Percentiles rank a stretch among this genome's conserved stretches.
Conservation (phyloP, 768 basidiomycete genomes). For the Xanthoconium stramineum region DNA sequence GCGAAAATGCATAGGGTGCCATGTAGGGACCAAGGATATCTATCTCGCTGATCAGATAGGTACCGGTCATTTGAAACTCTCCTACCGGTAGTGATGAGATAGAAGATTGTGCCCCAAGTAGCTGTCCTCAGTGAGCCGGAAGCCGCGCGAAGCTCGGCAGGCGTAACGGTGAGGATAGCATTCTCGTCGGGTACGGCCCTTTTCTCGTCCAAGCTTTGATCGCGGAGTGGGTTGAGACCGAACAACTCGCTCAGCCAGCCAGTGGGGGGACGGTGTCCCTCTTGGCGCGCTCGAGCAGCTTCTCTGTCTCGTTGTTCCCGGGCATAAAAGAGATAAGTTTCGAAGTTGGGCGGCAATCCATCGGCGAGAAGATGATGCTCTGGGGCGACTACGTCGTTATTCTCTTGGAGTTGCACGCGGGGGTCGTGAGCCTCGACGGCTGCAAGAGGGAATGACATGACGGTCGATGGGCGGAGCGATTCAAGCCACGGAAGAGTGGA, state of each 20-base stretch:
- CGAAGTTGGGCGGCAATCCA: conserved; percentile 26
- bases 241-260: conserved; percentile 22
- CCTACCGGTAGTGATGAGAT: conserved; percentile 50
- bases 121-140: conserved; percentile 47
- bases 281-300: conserved; percentile 16
- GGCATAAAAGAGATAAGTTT: conserved; percentile 33
- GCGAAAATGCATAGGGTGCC: conserved; percentile 54
- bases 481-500: not conserved
- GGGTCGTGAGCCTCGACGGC: conserved; percentile 17
- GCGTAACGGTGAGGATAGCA: conserved; percentile 23
- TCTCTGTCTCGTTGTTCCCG: conserved; percentile 30
- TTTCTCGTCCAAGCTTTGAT: conserved; percentile 28
- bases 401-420: conserved; percentile 10
- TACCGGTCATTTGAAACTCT: not conserved
- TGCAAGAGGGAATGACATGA: conserved; percentile 25
- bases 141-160: conserved; percentile 36
- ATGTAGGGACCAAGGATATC: conserved; percentile 64
- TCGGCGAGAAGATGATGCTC: conserved; percentile 23
- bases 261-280: conserved; percentile 7
- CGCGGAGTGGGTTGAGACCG: conserved; percentile 17
- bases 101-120: conserved; percentile 50
- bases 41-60: conserved; percentile 12
- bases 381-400: not conserved
- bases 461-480: not conserved
- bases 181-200: conserved; percentile 13